Base-by-base conservation (phyloP, 1,284 basidiomycete species). In the Coniferiporia weirii region DNA sequence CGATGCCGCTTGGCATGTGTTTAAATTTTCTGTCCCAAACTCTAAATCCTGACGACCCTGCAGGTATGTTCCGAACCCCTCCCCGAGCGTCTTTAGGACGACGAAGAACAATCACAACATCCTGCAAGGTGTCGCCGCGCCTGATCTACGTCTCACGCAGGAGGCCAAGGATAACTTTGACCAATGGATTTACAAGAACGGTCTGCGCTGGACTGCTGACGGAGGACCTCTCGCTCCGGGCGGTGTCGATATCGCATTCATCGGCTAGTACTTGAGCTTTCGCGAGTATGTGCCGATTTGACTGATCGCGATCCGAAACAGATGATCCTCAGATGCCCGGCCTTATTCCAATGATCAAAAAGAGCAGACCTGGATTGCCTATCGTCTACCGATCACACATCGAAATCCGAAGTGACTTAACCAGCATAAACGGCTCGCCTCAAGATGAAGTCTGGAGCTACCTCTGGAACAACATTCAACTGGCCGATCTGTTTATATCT, bases 71-170 rank as follows among this genome's bases (percentile, higher is more conserved):
- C 91, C 90, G 53, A 91, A 93, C 78, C 82, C 92, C 61, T 87
- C 86, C 40, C 91, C 92, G 4, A 82, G 81, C 63, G 89, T 94
- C 40, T 94, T 94, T 81, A 83, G 91, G 64, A 93, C 89, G 61
- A 94, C 91, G 62, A 93, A 93, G 79, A 90, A 92, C 85, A 93
- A 93, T 77, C 89, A 91, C 81, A 91, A 91, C 73, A 90, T 90
- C 71, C 75, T 92, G 17, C 89, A 91, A 81, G 92, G 92, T 60
- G 92, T 95, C 47, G 87, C 91, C 2, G 73, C 83, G 13, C 83
- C 87, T 13, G 82, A 81, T 62, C 78, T 91, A 38, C 87, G 90
- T 60, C 79, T 94, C 47, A 87, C 83, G 0, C 78, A 87, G 64
- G 84, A 85, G 57, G 83, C 85, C 52, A 89, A 91, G 73, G 84